A percentile compares a stretch with the other conserved stretches of the same genome.
phyloP scores from a whole-genome alignment of 805 yeast species.

The Barnettozyma siamensis region DNA sequence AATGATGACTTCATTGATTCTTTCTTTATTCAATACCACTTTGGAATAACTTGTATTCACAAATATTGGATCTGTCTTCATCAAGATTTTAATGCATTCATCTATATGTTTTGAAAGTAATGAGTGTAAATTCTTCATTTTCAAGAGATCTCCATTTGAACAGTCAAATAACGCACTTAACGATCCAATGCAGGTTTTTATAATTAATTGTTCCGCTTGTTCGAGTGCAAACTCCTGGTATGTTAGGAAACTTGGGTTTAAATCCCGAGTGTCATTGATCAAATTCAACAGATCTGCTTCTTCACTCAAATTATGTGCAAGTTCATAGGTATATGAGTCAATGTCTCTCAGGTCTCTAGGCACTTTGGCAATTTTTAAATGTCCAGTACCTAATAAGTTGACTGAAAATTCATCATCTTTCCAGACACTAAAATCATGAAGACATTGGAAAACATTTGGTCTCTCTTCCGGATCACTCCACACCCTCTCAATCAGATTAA shows the following conservation, averaged over 20 bases:
- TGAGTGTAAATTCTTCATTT: constrained; percentile 29
- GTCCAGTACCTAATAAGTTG: constrained; percentile 59
- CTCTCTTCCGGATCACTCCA: constrained; percentile 44
- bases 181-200: constrained; percentile 68
- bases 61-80: constrained; percentile 15
- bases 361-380: constrained; percentile 41
- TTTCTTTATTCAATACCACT: constrained; percentile 25
- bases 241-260: constrained; percentile 24
- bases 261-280: constrained; percentile 25
- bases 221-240: constrained; percentile 37
- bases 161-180: constrained; percentile 61
- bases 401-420: constrained; percentile 31
- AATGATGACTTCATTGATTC: constrained; percentile 31
- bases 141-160: constrained; percentile 55
- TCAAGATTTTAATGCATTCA: constrained; percentile 45
- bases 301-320: constrained; percentile 22
- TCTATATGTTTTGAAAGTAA: constrained; percentile 37
- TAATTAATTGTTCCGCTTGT: constrained; percentile 60
- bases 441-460: constrained; percentile 45
- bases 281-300: constrained; percentile 19
- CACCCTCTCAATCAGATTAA: constrained; percentile 33
- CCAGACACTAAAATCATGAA: constrained; percentile 67
- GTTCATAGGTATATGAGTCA: constrained; percentile 20
- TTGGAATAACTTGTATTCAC: constrained; percentile 18
- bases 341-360: constrained; percentile 29